Base-by-base conservation (phyloP, 2,329 filamentous ascomycete genomes). In the Trichoderma sp. region DNA sequence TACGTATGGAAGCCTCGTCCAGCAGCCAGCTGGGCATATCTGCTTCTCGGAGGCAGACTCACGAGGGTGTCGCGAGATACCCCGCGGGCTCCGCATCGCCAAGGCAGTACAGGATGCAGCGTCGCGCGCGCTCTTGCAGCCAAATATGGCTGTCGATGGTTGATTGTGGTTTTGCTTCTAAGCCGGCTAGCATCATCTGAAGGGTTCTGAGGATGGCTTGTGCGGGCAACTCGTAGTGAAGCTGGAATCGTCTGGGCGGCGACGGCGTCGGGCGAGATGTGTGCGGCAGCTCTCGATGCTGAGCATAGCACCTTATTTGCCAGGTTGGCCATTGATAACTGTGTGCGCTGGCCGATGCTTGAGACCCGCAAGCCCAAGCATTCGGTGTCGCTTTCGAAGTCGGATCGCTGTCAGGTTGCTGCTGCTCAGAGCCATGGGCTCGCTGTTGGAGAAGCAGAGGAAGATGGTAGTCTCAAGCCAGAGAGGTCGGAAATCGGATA, bases 1-100 rank as follows among this genome's bases (percentile, higher is more conserved):
- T 99, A 98, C 77, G 97, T 94, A 84, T 98, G 94, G 81, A 98
- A 98, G 74, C 82, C 81, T 62, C 88, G 87, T 67, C 82, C 84
- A 20, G 72, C 53, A 8, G 73, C 36, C 53, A 70, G 66, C 58
- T 74, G 71, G 11, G 34, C 6, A 32, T 43, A 28, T 34, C 57
- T 34, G 57, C 17, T 23, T 73, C 50, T 59, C 55, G 30, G 62
- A 62, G 30, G 67, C 26, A 34, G 67, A 64, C 32, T 61, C 17
- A 50, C 20, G 53, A 30, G 26, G 20, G 55, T 58, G 55, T 65
- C 43, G 55, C 62, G 62, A 63, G 47, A n/a, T 53, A 26, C 71
- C 67, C 68, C 58, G 65, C 69, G 63, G 65, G 20, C 59, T 71
- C 53, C 69, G 71, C 65, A 65, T 62, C 55, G 68, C 67, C 65